Percentiles rank a stretch among this genome's conserved stretches.
These are phyloP conservation scores for Globisporangium polare DNA, from an alignment of 352 stramenopile genomes.

Conservation along the genomic window DNA sequence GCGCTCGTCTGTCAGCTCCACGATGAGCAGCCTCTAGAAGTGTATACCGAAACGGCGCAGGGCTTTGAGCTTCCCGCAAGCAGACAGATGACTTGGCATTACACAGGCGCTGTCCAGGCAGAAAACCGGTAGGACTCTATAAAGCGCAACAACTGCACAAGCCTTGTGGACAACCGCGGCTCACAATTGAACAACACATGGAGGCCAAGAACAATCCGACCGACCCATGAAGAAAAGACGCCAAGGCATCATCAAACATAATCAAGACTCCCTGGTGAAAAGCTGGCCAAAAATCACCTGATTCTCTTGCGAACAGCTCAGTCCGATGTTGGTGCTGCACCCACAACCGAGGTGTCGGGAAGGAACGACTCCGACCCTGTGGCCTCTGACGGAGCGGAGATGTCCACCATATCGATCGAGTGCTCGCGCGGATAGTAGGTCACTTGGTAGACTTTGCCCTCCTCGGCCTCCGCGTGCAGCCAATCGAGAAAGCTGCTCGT, in stretches of 20 bases:
- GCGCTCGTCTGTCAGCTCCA: not conserved
- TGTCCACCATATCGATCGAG: conserved; percentile 35
- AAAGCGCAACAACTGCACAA: not conserved
- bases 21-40: not conserved
- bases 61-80: not conserved
- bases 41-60: conserved; percentile 3
- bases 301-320: not conserved
- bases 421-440: conserved; percentile 52
- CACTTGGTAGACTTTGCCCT: conserved; percentile 39
- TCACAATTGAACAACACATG: conserved; percentile 14
- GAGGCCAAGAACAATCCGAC: conserved; percentile 3
- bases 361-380: conserved; percentile 29
- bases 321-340: not conserved
- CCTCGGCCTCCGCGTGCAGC: conserved; percentile 36
- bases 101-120: not conserved
- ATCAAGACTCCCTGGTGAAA: not conserved
- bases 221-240: not conserved
- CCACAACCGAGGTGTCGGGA: not conserved
- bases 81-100: not conserved
- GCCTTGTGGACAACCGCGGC: not conserved
- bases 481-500: conserved; percentile 58
- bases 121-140: conserved; percentile 1
- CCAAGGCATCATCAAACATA: not conserved
- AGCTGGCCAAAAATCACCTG: not conserved
- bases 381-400: not conserved